These are phyloP conservation scores for Phycomyces nitens DNA, from an alignment of 192 early-diverging fungal genomes.

Conservation along the genomic window DNA sequence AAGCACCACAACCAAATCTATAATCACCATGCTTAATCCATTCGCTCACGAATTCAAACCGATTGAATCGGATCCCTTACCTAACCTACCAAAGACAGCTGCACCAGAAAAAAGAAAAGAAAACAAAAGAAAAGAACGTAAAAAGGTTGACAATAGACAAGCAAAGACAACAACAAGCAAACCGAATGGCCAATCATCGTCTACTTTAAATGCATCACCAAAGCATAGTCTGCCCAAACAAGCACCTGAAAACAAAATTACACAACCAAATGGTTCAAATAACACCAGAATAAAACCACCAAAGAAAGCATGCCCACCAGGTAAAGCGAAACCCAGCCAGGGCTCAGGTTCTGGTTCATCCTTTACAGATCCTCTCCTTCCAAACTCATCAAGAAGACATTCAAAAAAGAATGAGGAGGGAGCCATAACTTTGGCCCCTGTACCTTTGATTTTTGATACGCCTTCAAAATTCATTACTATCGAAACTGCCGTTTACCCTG, in stretches of 20 bases:
- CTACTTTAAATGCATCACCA: background rate
- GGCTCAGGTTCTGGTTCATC: too few species aligned
- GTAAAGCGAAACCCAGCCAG: too few species aligned
- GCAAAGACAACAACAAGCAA: background rate
- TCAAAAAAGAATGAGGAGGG: background rate
- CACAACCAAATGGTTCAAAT: too few species aligned
- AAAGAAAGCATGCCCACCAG: too few species aligned
- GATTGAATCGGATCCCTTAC: background rate
- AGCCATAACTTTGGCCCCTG: background rate
- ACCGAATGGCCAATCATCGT: background rate
- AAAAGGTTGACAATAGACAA: background rate
- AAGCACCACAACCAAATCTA: background rate
- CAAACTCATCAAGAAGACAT: background rate
- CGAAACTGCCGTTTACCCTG: conserved; percentile 12
- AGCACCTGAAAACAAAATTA: too few species aligned
- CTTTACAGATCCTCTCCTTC: background rate
- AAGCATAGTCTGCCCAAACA: background rate
- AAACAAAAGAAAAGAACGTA: background rate
- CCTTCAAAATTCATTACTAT: conserved; percentile 14
- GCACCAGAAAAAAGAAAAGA: background rate
- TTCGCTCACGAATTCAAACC: conserved; percentile 10
- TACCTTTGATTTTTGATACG: background rate
- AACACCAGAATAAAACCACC: too few species aligned
- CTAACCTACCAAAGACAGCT: background rate
- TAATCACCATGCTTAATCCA: conserved; percentile 9